Evolutionary conservation across 106 monocot genomes (phyloP), one percentile per base, ranked within the genome.

Genomic region (Dendrobium officinale): DNA sequence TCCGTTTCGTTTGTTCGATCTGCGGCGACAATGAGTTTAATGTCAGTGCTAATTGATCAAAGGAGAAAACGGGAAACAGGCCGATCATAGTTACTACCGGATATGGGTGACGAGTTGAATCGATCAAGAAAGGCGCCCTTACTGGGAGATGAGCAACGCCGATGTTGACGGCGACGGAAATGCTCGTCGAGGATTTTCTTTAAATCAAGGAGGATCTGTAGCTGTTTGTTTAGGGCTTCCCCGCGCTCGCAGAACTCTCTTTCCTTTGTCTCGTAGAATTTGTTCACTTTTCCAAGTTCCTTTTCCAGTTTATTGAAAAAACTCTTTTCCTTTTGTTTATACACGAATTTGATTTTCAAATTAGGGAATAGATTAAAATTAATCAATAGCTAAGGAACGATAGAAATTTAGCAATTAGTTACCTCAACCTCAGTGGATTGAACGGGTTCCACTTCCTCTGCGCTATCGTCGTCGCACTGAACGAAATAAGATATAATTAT

Each of bases 201-300:
- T 48, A 99, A 80, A 24, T 95, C 99, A 6, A 82, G 1, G 49
- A 99, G 88, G 27, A 93, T 99, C 64, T 93, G 91, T 9, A 99
- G 91, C 88, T 99, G 99, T 80, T 91, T 95, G 80, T 75, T 83
- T 26, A 99, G 84, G 2, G 73, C 78, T 40, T 99, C 95, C 1
- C 88, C 91, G 42, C 99, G 81, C 79, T 95, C 88, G 55, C 88
- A 82, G 83, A 95, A 95, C 85, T 95, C 99, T 24, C 56, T 73
- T 77, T 99, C 99, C 70, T 87, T 91, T 7, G 79, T 59, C 51
- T 8, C 80, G 84, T 99, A 93, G 82, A 99, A 99, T 26, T 59
- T 75, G 75, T 91, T 87, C 81, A 95, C 99, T 75, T 95, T 99
- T 74, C 87, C 84, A 19, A 99, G 78, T 84, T 99, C 99, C 29